Evolutionary conservation across 176 grass and related monocot genomes (phyloP).

Genomic region (Olyra latifolia): DNA sequence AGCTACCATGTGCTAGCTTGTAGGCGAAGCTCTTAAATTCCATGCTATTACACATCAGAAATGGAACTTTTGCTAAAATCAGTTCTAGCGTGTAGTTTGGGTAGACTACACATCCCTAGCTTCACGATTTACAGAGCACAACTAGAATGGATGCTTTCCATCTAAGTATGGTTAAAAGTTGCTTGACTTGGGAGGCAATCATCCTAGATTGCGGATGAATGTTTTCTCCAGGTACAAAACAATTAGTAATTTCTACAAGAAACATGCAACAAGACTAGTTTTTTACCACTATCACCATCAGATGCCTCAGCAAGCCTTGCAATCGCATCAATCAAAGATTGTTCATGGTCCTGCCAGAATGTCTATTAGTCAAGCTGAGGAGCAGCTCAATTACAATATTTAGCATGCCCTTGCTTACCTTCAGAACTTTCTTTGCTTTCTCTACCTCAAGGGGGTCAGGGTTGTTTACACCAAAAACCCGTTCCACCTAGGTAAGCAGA

Average conservation of each 20-base stretch:
- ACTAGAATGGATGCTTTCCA: background rate
- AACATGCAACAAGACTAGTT: slow-evolving; percentile 43
- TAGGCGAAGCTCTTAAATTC: background rate
- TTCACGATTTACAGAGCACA: slow-evolving; percentile 4
- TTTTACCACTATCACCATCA: slow-evolving; percentile 95
- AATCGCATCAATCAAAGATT: slow-evolving; percentile 84
- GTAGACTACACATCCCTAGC: background rate
- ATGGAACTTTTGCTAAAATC: background rate
- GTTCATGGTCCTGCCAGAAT: slow-evolving; percentile 83
- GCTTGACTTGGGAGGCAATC: background rate
- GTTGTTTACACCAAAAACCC: slow-evolving; percentile 64
- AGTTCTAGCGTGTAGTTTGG: background rate
- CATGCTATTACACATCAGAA: background rate
- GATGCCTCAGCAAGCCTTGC: slow-evolving; percentile 81
- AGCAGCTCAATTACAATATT: slow-evolving; percentile 20
- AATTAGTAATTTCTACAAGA: background rate
- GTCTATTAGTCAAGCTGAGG: slow-evolving; percentile 1
- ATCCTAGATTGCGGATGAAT: slow-evolving; percentile 1
- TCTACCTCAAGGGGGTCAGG: slow-evolving; percentile 86
- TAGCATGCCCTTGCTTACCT: slow-evolving; percentile 49
- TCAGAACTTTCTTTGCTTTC: slow-evolving; percentile 89
- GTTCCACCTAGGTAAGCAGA: slow-evolving; percentile 69
- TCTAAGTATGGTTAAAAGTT: background rate
- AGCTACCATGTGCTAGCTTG: background rate
- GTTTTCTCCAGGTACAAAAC: slow-evolving; percentile 3